These are phyloP conservation scores for Aspergillus candidus DNA, from an alignment of 2,329 filamentous ascomycete genomes.

Conservation along the genomic window DNA sequence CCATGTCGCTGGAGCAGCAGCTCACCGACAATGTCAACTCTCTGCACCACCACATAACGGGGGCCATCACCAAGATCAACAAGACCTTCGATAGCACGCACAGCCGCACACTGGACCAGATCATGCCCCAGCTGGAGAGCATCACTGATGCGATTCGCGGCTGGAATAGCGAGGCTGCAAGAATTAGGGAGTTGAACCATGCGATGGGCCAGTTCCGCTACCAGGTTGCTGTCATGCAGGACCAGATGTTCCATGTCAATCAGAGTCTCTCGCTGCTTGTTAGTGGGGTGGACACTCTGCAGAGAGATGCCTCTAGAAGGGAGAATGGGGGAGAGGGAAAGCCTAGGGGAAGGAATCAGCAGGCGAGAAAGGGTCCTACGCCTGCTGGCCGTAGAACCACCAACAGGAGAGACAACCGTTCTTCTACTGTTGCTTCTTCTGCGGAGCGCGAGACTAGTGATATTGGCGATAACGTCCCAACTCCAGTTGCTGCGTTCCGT, in stretches of 20 bases:
- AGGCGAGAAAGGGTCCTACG: no score
- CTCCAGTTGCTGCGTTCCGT: no score
- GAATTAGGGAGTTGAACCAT: conserved; percentile 11
- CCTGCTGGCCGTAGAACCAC: no score
- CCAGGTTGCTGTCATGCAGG: conserved; percentile 8
- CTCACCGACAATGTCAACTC: conserved; percentile 13
- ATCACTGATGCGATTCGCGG: conserved; percentile 12
- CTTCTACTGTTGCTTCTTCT: no score
- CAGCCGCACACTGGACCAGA: conserved; percentile 18
- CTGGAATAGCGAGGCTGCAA: conserved; percentile 10
- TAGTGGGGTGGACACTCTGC: no score
- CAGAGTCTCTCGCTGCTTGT: background rate
- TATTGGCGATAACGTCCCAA: no score
- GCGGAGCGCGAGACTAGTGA: no score
- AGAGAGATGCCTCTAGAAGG: no score
- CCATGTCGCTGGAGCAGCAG: conserved; percentile 17
- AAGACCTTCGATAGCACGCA: conserved; percentile 14
- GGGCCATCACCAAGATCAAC: conserved; percentile 7
- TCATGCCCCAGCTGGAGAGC: conserved; percentile 14
- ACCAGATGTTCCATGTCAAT: conserved; percentile 10
- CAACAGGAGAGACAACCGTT: no score
- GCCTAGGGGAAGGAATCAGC: no score
- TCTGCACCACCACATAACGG: conserved; percentile 18
- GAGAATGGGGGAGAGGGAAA: background rate
- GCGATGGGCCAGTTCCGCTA: conserved; percentile 11